Evolutionary conservation across 1,139 yeast genomes (phyloP), one percentile per base, ranked within the genome.

Genomic region (Yamadazyma siamensis): DNA sequence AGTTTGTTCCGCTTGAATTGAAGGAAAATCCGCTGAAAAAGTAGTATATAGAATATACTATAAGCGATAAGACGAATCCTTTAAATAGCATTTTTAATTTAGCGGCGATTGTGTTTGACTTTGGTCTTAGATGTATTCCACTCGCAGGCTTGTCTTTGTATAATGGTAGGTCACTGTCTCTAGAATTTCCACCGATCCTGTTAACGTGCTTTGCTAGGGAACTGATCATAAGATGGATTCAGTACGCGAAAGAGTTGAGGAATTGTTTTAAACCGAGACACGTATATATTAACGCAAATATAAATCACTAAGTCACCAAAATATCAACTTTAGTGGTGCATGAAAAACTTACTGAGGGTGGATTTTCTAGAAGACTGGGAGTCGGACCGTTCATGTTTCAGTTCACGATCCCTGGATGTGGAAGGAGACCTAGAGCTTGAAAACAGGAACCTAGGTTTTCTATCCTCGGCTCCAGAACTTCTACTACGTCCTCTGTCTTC

Each of bases 71-170:
- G 1, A 69, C 19, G 25, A 72, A 55, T 1, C 68, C 75, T 44
- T 65, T 70, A 29, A 67, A 46, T 19, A 72, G 41, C 77, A 71
- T 71, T 33, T 46, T 37, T 6, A 49, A 12, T 35, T 46, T 54
- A 21, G 33, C 36, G 10, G 30, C 24, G 2, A 38, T 26, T 8
- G 31, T 22, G 21, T 28, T 36, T 5, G 46, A 45, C 12, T 25
- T 36, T n/a, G 38, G 30, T 19, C 40, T 36, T 5, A 53, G 50
- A 35, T 52, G 51, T 34, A 21, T 39, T 10, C 23, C 4, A 6
- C 12, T 21, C 43, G 17, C 39, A 3, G 60, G 56, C 40, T 59
- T 59, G 32, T 59, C 64, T 31, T 58, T 59, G 35, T 53, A 59
- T 28, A 59, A 42, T 29, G 65, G 65, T 34, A 57, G 41, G 28